Evolutionary conservation across 352 stramenopile genomes (phyloP).

Genomic region (Synura sp.): DNA sequence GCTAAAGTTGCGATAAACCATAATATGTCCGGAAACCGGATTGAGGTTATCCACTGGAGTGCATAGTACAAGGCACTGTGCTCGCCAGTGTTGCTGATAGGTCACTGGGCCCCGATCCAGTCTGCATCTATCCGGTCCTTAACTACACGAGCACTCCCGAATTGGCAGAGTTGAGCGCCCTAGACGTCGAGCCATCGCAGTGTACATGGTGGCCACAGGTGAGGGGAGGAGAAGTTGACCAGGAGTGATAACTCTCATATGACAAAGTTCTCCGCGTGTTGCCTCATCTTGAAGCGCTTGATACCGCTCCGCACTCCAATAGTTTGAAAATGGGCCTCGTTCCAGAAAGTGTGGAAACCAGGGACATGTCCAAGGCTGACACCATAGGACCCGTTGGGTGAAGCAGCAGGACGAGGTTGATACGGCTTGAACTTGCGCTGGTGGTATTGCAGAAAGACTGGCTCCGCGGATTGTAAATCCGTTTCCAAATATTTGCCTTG

Average conservation of each 20-base stretch:
- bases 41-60: not conserved
- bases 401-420: not conserved
- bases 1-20: no score
- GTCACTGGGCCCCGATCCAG: not conserved
- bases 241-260: not conserved
- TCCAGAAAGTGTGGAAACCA: not conserved
- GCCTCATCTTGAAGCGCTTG: not conserved
- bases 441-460: no score
- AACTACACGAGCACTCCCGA: not conserved
- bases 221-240: not conserved
- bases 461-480: no score
- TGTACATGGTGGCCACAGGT: not conserved
- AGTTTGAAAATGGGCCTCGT: no score
- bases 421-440: slow-evolving; percentile 18
- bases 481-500: no score
- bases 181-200: slow-evolving; percentile 6
- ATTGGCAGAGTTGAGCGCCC: not conserved
- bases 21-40: not conserved
- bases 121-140: not conserved
- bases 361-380: not conserved
- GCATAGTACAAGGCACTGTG: slow-evolving; percentile 11
- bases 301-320: not conserved
- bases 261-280: not conserved
- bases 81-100: not conserved
- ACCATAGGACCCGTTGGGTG: not conserved